Evolutionary conservation across 345 rosid genomes (phyloP).

Genomic region (Noccaea bulbosa): DNA sequence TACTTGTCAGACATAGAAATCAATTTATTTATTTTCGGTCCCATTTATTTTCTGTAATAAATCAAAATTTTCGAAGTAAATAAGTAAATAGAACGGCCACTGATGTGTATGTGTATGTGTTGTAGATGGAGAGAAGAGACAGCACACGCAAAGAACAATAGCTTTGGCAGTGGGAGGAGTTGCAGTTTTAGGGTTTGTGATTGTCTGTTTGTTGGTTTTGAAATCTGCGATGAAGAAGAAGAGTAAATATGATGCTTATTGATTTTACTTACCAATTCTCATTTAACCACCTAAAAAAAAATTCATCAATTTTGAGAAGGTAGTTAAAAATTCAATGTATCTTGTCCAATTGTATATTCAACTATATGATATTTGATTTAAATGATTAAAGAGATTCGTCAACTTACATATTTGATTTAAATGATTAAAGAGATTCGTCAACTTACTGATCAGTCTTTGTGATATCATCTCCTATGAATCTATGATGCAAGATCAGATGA

Average conservation of each 20-base stretch:
- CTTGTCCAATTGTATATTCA: constrained; percentile 17
- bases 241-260: constrained; percentile 47
- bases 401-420: constrained; percentile 11
- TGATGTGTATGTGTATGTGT: constrained; percentile 17
- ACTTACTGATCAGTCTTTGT: constrained; percentile 5
- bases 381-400: constrained; percentile 13
- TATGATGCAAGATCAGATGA: constrained; percentile 5
- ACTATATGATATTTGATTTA: constrained; percentile 6
- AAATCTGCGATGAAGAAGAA: constrained; percentile 63
- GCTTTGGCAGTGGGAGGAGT: constrained; percentile 87
- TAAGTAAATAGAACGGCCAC: not conserved
- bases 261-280: constrained; percentile 5
- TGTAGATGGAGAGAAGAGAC: constrained; percentile 49
- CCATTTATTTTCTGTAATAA: not conserved
- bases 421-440: constrained; percentile 20
- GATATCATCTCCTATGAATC: constrained; percentile 6
- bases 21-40: not conserved
- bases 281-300: not conserved
- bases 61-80: not conserved
- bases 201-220: constrained; percentile 66
- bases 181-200: constrained; percentile 66
- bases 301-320: constrained; percentile 17
- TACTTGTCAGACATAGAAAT: not conserved
- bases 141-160: constrained; percentile 68
- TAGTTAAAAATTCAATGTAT: not conserved